Evolutionary conservation across 129 eudicot species (phyloP).

Genomic region (Chrysanthemum makinoi): DNA sequence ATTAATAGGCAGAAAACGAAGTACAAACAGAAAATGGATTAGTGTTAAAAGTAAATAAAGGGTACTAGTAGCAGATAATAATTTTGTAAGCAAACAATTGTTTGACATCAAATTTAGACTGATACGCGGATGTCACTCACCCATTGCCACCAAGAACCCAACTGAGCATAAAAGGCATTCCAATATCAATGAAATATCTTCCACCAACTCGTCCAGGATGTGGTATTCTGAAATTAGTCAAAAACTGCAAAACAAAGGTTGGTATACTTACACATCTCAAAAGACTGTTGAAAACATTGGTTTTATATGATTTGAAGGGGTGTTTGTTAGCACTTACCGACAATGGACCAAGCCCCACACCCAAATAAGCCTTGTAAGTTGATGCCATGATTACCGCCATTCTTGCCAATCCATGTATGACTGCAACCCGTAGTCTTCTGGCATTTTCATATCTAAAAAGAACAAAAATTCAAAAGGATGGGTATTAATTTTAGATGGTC

Average conservation of each 20-base stretch:
- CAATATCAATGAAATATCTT: slow-evolving; percentile 72
- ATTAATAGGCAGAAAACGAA: slow-evolving; percentile 2
- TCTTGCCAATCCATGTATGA: slow-evolving; percentile 94
- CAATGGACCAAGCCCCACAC: slow-evolving; percentile 95
- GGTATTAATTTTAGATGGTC: slow-evolving; percentile 5
- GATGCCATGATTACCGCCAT: slow-evolving; percentile 99
- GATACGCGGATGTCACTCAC: slow-evolving; percentile 42
- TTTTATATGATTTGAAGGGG: slow-evolving; percentile 16
- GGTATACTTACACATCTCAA: background rate
- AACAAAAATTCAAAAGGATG: background rate
- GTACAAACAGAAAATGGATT: background rate
- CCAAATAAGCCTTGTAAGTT: slow-evolving; percentile 95
- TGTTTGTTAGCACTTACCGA: slow-evolving; percentile 54
- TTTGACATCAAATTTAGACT: slow-evolving; percentile 9
- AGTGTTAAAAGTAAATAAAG: no score
- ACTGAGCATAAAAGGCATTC: slow-evolving; percentile 95
- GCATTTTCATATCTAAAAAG: slow-evolving; percentile 71
- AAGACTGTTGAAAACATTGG: background rate
- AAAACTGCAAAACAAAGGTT: slow-evolving; percentile 55
- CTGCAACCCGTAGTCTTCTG: slow-evolving; percentile 83
- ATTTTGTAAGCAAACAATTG: background rate
- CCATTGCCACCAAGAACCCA: slow-evolving; percentile 99
- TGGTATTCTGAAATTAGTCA: slow-evolving; percentile 85
- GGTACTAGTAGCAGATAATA: background rate
- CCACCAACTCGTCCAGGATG: slow-evolving; percentile 99